Percentiles rank a stretch among this genome's conserved stretches.
Conservation (phyloP, 345 rosid genomes). For the Pugionium dolabratum region DNA sequence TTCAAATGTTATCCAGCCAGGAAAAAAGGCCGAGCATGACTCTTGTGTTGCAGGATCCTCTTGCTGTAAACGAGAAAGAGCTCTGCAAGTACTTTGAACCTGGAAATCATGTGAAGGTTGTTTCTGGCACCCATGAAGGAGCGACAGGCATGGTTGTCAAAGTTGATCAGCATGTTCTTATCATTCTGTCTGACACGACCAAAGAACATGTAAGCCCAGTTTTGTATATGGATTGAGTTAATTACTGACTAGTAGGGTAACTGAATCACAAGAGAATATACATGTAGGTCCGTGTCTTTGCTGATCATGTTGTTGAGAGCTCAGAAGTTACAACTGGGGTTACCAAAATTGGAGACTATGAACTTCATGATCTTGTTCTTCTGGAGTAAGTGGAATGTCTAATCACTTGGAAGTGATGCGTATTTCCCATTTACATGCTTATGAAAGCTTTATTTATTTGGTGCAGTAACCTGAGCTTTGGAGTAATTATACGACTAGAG, state of each 20-base stretch:
- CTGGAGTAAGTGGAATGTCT: conserved; percentile 68
- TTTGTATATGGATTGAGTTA: conserved; percentile 4
- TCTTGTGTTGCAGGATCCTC: conserved; percentile 61
- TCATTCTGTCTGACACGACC: conserved; percentile 84
- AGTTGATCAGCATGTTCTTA: conserved; percentile 94
- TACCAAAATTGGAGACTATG: conserved; percentile 85
- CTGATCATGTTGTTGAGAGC: conserved; percentile 96
- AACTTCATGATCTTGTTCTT: conserved; percentile 93
- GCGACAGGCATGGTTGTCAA: conserved; percentile 97
- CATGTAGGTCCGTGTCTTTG: conserved; percentile 79
- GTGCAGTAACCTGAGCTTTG: conserved; percentile 84
- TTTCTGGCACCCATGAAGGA: conserved; percentile 90
- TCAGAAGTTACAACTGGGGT: conserved; percentile 94
- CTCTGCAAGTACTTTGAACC: conserved; percentile 95
- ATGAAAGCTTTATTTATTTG: conserved; percentile 22
- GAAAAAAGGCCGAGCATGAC: conserved; percentile 1
- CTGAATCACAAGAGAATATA: conserved; percentile 15
- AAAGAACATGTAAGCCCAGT: conserved; percentile 79
- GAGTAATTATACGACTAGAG: conserved; percentile 93
- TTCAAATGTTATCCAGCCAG: conserved; percentile 19
- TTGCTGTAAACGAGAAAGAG: conserved; percentile 82
- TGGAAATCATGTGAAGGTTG: conserved; percentile 97
- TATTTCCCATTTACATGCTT: conserved; percentile 12
- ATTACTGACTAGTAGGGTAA: conserved; percentile 7
- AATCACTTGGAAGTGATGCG: conserved; percentile 11